Conservation (phyloP, 129 eudicot species). For the Dittrichia graveolens region DNA sequence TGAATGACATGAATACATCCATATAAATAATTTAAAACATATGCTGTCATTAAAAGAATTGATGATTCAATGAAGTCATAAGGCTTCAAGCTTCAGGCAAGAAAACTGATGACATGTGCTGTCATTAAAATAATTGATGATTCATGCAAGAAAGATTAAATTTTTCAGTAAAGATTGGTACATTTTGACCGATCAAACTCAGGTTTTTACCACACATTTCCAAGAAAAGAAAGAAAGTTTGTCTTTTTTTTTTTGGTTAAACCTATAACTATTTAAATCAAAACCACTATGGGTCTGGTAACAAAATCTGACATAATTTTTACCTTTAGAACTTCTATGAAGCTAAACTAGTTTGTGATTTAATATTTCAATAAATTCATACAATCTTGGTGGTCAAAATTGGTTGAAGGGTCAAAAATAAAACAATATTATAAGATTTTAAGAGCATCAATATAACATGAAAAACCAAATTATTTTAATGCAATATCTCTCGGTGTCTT, state of each 20-base stretch:
- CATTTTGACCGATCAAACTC: not conserved
- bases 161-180: not conserved
- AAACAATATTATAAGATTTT: not conserved
- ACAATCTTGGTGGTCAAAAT: not conserved
- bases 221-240: slow-evolving; percentile 9
- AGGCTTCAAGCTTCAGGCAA: slow-evolving; percentile 6
- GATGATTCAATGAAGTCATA: not conserved
- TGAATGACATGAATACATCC: not conserved
- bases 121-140: slow-evolving; percentile 7
- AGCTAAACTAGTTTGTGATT: slow-evolving; percentile 13
- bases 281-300: not conserved
- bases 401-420: slow-evolving; percentile 7
- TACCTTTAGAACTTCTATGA: not conserved
- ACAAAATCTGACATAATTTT: not conserved
- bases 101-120: not conserved
- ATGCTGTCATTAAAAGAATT: not conserved
- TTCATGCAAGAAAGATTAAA: not conserved
- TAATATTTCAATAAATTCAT: not conserved
- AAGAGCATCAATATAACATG: not conserved
- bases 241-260: slow-evolving; percentile 8
- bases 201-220: not conserved
- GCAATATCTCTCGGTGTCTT: too few species aligned
- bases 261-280: not conserved
- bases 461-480: slow-evolving; percentile 11
- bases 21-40: not conserved